A percentile compares a stretch with the other conserved stretches of the same genome.
phyloP scores from a whole-genome alignment of 257 asterid genomes.

The Solanum stenotomum region DNA sequence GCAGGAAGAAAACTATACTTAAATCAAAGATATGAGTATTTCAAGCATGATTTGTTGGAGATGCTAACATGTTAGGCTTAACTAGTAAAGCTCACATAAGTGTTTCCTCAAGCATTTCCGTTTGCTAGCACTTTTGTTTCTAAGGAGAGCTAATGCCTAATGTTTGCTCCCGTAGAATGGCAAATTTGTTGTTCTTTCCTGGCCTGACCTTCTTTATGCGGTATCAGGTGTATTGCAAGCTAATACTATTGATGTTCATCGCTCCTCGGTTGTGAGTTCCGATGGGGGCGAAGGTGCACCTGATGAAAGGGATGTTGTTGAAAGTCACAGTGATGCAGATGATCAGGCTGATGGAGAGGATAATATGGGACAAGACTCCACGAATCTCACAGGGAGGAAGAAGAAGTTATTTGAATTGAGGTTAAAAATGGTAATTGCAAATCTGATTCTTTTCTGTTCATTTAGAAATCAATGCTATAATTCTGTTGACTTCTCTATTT shows the following conservation, averaged over 20 bases:
- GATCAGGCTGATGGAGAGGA: constrained; percentile 26
- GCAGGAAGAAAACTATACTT: not conserved
- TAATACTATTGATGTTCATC: constrained; percentile 7
- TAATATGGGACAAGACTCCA: constrained; percentile 11
- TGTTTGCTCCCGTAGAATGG: not conserved
- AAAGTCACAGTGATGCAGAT: constrained; percentile 28
- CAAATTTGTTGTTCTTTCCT: not conserved
- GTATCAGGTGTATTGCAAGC: constrained; percentile 27
- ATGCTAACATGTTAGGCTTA: not conserved
- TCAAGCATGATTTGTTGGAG: not conserved
- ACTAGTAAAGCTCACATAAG: not conserved
- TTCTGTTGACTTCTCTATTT: not conserved
- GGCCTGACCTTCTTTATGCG: not conserved
- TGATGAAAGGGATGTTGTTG: constrained; percentile 21
- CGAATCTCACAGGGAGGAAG: constrained; percentile 67
- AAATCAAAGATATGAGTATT: not conserved
- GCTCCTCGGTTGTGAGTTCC: constrained; percentile 6
- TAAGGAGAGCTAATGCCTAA: not conserved
- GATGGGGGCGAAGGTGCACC: constrained; percentile 19
- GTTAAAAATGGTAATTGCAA: constrained; percentile 63
- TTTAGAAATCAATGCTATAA: not conserved
- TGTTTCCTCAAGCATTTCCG: not conserved
- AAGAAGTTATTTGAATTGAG: constrained; percentile 68
- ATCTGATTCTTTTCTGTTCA: not conserved
- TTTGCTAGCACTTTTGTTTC: not conserved